phyloP scores from a whole-genome alignment of 73 alveolate species.

The Chromera velia region DNA sequence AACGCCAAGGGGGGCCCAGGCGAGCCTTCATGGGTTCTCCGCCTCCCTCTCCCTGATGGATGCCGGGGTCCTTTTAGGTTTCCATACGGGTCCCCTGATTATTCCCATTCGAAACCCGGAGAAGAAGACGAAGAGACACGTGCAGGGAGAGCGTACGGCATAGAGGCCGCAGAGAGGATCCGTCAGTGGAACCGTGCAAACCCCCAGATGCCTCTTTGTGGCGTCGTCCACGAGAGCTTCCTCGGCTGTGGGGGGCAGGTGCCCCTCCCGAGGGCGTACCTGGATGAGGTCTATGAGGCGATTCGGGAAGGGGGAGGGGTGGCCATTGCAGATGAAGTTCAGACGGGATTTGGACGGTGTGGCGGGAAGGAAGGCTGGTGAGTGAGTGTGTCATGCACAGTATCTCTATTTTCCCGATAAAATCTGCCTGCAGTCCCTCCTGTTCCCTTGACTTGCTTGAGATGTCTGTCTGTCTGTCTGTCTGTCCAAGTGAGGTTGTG shows the following conservation, averaged over 20 bases:
- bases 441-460: no score
- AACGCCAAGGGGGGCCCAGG: constrained; percentile 25
- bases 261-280: constrained; percentile 27
- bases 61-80: constrained; percentile 13
- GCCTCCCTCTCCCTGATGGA: constrained; percentile 11
- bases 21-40: neutral
- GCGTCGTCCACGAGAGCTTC: constrained; percentile 12
- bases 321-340: constrained; percentile 46
- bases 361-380: constrained; percentile 16
- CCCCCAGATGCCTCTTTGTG: no score
- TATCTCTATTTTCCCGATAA: no score
- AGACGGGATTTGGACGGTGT: constrained; percentile 48
- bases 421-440: no score
- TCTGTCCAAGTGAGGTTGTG: no score
- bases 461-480: no score
- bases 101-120: no score
- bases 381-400: no score
- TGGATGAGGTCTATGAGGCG: neutral
- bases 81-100: no score
- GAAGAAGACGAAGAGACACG: no score
- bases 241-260: constrained; percentile 21
- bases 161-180: no score
- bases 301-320: constrained; percentile 38
- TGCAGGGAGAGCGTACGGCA: no score
- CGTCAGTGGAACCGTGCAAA: constrained; percentile 6